Evolutionary conservation across 2,329 filamentous ascomycete genomes (phyloP).

Genomic region (Shiraia sp.): DNA sequence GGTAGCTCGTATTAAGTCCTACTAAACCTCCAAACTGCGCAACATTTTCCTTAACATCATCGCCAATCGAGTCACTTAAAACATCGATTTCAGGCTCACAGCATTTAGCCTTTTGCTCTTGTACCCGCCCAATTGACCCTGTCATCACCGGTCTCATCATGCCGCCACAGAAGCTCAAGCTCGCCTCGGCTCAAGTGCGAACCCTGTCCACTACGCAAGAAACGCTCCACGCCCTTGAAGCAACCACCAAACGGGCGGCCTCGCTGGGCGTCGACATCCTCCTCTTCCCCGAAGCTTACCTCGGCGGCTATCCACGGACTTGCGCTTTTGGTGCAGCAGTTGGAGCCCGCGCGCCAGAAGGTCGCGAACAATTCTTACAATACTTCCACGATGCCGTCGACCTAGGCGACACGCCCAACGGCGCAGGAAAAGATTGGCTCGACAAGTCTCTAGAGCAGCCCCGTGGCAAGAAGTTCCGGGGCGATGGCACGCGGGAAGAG

Average conservation of each 20-base stretch:
- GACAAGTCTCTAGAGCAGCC: conserved; percentile 60
- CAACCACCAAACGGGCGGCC: conserved; percentile 67
- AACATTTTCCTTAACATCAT: neutral
- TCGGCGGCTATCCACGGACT: conserved; percentile 88
- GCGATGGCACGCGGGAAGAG: conserved; percentile 78
- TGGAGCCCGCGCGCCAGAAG: conserved; percentile 68
- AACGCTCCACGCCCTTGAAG: conserved; percentile 69
- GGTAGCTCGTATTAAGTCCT: neutral
- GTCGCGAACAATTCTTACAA: conserved; percentile 78
- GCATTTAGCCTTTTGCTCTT: neutral
- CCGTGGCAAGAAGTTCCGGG: conserved; percentile 55
- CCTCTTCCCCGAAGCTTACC: conserved; percentile 88
- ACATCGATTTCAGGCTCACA: neutral
- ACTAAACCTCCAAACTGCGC: neutral
- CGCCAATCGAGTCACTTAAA: neutral
- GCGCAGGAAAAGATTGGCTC: conserved; percentile 75
- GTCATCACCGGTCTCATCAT: neutral
- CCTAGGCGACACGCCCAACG: conserved; percentile 74
- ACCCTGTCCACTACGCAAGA: conserved; percentile 53
- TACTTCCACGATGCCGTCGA: conserved; percentile 83
- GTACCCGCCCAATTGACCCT: neutral
- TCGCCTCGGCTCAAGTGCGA: conserved; percentile 55
- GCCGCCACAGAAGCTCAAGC: conserved; percentile 51
- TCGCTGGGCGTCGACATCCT: conserved; percentile 66
- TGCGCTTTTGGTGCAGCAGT: conserved; percentile 75